A percentile compares a stretch with the other conserved stretches of the same genome.
phyloP scores from a whole-genome alignment of 257 asterid genomes.

The Plantago major region DNA sequence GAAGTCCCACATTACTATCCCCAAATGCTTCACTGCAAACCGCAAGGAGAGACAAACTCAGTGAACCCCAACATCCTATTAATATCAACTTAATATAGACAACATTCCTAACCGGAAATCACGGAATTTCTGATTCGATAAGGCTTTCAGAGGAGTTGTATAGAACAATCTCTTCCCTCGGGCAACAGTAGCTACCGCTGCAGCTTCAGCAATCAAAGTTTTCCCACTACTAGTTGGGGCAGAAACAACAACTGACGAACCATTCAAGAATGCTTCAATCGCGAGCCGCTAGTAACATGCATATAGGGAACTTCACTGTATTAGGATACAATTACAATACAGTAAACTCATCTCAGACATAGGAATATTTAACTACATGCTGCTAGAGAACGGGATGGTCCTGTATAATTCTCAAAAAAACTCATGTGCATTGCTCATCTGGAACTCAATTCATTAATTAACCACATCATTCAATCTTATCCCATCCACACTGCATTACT shows the following conservation, averaged over 20 bases:
- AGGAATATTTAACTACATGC: neutral
- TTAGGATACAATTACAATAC: neutral
- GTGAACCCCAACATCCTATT: conserved; percentile 12
- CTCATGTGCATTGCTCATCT: too few species aligned
- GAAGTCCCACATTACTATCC: conserved; percentile 89
- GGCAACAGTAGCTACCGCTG: conserved; percentile 90
- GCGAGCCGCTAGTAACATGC: conserved; percentile 47
- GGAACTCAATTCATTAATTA: too few species aligned
- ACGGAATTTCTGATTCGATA: conserved; percentile 95
- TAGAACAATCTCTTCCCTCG: conserved; percentile 86
- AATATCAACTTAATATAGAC: conserved; percentile 1
- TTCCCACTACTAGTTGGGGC: conserved; percentile 99
- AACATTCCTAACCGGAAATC: conserved; percentile 69
- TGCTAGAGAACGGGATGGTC: too few species aligned
- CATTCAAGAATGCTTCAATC: conserved; percentile 81
- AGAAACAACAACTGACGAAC: conserved; percentile 94
- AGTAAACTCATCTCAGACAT: neutral
- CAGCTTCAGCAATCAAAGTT: conserved; percentile 99
- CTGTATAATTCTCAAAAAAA: too few species aligned
- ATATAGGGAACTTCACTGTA: neutral
- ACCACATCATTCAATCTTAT: neutral
- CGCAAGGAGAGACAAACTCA: conserved; percentile 16
- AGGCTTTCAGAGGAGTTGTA: conserved; percentile 94
- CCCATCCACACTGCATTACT: neutral
- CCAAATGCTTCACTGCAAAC: conserved; percentile 81